phyloP scores from a whole-genome alignment of 768 basidiomycete species.

The Jaapia argillacea region DNA sequence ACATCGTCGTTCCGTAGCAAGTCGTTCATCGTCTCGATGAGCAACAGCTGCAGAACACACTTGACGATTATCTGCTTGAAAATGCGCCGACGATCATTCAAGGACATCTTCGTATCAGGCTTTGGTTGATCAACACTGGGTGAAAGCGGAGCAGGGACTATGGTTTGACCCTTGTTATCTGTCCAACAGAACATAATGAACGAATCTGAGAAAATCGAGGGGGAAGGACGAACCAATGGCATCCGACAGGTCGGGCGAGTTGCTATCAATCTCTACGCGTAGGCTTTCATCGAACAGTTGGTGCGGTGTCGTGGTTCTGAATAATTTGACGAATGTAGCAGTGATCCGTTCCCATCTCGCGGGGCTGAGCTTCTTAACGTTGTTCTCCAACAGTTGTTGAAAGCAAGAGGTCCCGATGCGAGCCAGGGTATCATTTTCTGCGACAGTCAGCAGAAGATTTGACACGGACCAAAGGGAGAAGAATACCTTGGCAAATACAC shows the following conservation, averaged over 20 bases:
- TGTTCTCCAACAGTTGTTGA: constrained; percentile 91
- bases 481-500: constrained; percentile 95
- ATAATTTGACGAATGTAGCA: constrained; percentile 90
- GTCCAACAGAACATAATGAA: constrained; percentile 4
- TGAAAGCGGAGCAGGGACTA: constrained; percentile 84
- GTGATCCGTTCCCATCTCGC: constrained; percentile 88
- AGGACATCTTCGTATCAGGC: constrained; percentile 39
- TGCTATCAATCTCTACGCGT: constrained; percentile 71
- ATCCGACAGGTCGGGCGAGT: constrained; percentile 44
- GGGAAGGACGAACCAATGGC: constrained; percentile 13
- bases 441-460: not conserved
- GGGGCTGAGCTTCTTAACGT: constrained; percentile 77
- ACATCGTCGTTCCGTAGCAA: constrained; percentile 87
- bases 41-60: constrained; percentile 92
- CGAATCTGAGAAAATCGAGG: not conserved
- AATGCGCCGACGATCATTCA: constrained; percentile 66
- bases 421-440: constrained; percentile 97
- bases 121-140: constrained; percentile 51
- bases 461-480: not conserved
- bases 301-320: constrained; percentile 94
- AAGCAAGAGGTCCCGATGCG: constrained; percentile 96
- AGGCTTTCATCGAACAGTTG: constrained; percentile 92
- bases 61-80: constrained; percentile 99
- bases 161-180: constrained; percentile 59
- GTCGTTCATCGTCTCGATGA: constrained; percentile 97